Percentiles rank a stretch among this genome's conserved stretches.
Conservation (phyloP, 139 green algal species). For the Ostreobium quekettii region DNA sequence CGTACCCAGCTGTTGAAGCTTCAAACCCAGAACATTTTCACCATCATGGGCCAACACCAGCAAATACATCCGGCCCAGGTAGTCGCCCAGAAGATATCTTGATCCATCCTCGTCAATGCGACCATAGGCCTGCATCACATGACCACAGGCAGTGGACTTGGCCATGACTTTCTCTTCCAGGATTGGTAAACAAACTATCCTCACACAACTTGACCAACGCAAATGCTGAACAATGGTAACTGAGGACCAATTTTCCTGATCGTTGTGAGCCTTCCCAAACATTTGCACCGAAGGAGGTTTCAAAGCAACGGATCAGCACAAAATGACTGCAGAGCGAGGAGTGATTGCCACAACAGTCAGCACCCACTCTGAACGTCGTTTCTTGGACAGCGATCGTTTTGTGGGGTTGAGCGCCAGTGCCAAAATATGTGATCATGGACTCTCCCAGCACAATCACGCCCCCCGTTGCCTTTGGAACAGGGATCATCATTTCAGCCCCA, state of each 20-base stretch:
- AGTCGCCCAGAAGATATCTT: conserved; percentile 80
- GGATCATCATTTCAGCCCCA: conserved; percentile 66
- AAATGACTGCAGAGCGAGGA: neutral
- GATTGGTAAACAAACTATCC: too few species aligned
- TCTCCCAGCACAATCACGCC: conserved; percentile 80
- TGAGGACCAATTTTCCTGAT: too few species aligned
- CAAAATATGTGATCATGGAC: conserved; percentile 68
- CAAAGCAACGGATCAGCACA: neutral
- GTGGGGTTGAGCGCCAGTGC: conserved; percentile 10
- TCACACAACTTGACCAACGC: too few species aligned
- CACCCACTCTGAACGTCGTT: conserved; percentile 12
- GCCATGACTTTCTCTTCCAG: neutral
- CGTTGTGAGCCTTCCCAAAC: too few species aligned
- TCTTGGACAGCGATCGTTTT: conserved; percentile 1
- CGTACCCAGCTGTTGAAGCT: conserved; percentile 71
- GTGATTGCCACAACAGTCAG: neutral
- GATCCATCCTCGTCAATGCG: conserved; percentile 67
- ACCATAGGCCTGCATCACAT: conserved; percentile 21
- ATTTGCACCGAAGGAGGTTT: too few species aligned
- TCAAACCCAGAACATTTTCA: conserved; percentile 51
- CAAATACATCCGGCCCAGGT: conserved; percentile 66
- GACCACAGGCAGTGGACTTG: neutral
- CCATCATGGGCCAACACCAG: conserved; percentile 69
- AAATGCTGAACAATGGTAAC: too few species aligned
- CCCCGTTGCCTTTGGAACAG: conserved; percentile 66